Conservation (phyloP, 2,329 filamentous ascomycete species). For the Venturia pyrina region DNA sequence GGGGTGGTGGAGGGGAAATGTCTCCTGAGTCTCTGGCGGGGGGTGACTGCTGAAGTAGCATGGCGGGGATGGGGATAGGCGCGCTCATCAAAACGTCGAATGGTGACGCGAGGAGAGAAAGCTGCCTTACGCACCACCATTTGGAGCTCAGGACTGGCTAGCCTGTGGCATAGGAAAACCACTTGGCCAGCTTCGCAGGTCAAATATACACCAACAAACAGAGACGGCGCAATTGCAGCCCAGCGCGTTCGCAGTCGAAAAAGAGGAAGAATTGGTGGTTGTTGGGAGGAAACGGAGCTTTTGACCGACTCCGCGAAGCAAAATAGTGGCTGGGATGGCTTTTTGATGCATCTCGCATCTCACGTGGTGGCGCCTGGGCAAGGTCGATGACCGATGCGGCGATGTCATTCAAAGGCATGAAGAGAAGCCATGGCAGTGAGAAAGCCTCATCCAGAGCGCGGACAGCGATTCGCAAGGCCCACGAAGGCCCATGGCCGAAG, state of each 20-base stretch:
- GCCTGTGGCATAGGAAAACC: not conserved
- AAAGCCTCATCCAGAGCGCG: not conserved
- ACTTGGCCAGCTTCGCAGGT: not conserved
- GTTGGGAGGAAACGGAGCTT: slow-evolving; percentile 1
- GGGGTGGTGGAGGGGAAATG: slow-evolving; percentile 6
- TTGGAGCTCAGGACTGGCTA: not conserved
- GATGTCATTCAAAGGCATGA: not conserved
- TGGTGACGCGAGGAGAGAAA: not conserved
- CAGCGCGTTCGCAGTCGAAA: not conserved
- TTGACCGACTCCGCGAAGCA: slow-evolving; percentile 1
- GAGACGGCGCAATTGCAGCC: not conserved
- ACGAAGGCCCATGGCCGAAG: not conserved
- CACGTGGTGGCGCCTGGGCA: slow-evolving; percentile 4
- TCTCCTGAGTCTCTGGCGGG: not conserved
- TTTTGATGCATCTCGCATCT: slow-evolving; percentile 2
- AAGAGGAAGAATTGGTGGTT: not conserved
- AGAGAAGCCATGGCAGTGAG: not conserved
- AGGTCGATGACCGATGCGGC: not conserved
- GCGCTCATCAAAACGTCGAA: not conserved
- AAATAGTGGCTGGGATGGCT: not conserved
- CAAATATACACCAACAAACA: not conserved
- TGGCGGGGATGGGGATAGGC: not conserved
- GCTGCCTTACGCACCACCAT: not conserved
- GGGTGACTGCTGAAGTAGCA: slow-evolving; percentile 1
- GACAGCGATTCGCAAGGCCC: slow-evolving; percentile 1